Conservation (phyloP, 306 rosid species). For the Fragaria vesca region DNA sequence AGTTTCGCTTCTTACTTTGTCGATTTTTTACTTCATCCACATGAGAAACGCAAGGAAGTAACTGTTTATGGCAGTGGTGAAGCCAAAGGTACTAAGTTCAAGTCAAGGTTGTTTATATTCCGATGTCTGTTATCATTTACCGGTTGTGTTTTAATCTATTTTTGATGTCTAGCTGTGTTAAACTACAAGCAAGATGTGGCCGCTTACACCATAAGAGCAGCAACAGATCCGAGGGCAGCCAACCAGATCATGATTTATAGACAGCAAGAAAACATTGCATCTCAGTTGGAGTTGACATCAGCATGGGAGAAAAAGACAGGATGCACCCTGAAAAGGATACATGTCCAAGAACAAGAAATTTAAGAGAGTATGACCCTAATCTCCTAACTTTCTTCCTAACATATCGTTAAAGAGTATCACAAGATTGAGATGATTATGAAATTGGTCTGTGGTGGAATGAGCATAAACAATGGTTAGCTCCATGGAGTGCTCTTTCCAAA, state of each 20-base stretch:
- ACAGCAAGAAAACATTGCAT: constrained; percentile 27
- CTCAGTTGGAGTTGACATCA: constrained; percentile 39
- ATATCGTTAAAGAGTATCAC: too few relatives aligned
- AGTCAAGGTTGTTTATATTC: neutral
- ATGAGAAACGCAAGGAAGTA: constrained; percentile 17
- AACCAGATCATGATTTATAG: constrained; percentile 18
- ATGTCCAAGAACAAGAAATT: constrained; percentile 25
- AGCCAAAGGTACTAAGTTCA: constrained; percentile 26
- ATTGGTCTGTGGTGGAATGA: too few relatives aligned
- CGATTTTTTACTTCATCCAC: constrained; percentile 36
- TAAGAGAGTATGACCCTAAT: too few relatives aligned
- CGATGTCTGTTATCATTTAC: neutral
- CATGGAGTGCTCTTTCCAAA: too few relatives aligned
- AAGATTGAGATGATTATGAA: too few relatives aligned
- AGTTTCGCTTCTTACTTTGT: constrained; percentile 40
- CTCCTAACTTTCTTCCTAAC: too few relatives aligned
- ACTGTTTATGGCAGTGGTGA: constrained; percentile 39
- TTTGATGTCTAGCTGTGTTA: too few relatives aligned
- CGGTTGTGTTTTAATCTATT: too few relatives aligned
- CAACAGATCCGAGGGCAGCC: too few relatives aligned
- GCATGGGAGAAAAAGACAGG: constrained; percentile 41
- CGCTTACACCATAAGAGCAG: too few relatives aligned
- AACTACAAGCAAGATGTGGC: too few relatives aligned
- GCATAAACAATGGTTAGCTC: too few relatives aligned
- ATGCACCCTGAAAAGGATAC: constrained; percentile 21